Conservation (phyloP, 2,329 filamentous ascomycete genomes). For the Penicillium sp. region DNA sequence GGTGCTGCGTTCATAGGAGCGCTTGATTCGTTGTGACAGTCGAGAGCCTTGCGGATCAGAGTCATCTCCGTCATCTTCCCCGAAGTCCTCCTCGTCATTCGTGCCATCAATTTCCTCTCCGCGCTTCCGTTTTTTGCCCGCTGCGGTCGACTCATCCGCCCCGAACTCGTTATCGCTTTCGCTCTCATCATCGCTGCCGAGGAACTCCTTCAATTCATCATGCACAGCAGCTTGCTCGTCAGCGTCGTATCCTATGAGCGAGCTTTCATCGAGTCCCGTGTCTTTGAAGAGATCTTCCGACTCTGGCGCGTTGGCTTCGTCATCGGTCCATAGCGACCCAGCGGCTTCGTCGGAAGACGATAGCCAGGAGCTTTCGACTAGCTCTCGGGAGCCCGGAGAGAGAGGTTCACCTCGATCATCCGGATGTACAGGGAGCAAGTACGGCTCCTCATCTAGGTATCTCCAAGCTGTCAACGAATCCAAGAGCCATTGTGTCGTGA, state of each 20-base stretch:
- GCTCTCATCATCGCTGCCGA: constrained; percentile 52
- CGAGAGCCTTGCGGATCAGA: constrained; percentile 41
- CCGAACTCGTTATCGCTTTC: constrained; percentile 50
- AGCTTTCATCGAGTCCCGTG: constrained; percentile 49
- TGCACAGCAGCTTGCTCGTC: constrained; percentile 65
- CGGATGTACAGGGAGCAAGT: constrained; percentile 72
- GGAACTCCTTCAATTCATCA: constrained; percentile 72
- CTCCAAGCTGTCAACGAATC: constrained; percentile 83
- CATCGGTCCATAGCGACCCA: constrained; percentile 48
- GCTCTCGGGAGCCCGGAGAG: constrained; percentile 42
- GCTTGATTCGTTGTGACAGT: constrained; percentile 42
- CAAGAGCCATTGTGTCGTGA: constrained; percentile 84
- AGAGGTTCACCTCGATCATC: constrained; percentile 56
- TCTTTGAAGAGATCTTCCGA: constrained; percentile 52
- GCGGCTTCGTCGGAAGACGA: constrained; percentile 49
- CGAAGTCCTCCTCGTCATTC: constrained; percentile 21
- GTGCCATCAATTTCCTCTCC: constrained; percentile 25
- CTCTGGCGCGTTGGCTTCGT: constrained; percentile 34
- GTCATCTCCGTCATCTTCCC: constrained; percentile 33
- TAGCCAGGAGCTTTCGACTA: constrained; percentile 46
- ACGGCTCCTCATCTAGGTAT: constrained; percentile 72
- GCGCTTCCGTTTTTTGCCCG: constrained; percentile 41
- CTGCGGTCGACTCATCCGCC: constrained; percentile 20
- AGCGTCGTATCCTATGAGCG: constrained; percentile 55
- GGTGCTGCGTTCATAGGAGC: constrained; percentile 42